Conservation (phyloP, 164 flowering plant genomes). For the Magnolia kwangsiensis region DNA sequence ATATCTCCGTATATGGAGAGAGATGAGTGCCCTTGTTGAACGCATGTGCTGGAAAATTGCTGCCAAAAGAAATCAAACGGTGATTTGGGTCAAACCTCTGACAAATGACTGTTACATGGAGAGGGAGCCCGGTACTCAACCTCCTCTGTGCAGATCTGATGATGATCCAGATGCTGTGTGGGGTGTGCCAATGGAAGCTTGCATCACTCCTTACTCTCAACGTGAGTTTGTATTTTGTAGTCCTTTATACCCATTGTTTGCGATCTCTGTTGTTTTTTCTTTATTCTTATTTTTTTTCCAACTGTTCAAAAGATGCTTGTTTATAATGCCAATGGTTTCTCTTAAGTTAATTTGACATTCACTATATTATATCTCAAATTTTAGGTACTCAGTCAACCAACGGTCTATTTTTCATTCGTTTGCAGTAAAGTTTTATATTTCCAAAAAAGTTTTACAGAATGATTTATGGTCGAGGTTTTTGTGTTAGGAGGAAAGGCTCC, state of each 20-base stretch:
- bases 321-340: neutral
- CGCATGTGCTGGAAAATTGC: slow-evolving; percentile 95
- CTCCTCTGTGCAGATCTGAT: slow-evolving; percentile 76
- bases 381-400: neutral
- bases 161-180: slow-evolving; percentile 85
- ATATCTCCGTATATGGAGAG: slow-evolving; percentile 75
- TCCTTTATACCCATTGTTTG: neutral
- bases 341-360: neutral
- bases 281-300: neutral
- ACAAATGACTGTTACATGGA: slow-evolving; percentile 79
- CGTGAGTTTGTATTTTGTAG: slow-evolving; percentile 45
- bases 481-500: too few species aligned
- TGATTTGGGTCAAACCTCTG: slow-evolving; percentile 83
- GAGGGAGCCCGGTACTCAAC: slow-evolving; percentile 71
- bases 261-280: neutral
- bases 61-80: slow-evolving; percentile 72
- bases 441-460: too few species aligned
- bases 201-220: slow-evolving; percentile 80
- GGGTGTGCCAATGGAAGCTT: slow-evolving; percentile 73
- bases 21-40: slow-evolving; percentile 86
- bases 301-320: neutral
- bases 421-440: too few species aligned
- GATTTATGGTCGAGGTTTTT: too few species aligned
- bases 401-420: too few species aligned
- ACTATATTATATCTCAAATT: neutral